Base-by-base conservation (phyloP, 2,329 filamentous ascomycete genomes). In the Exophiala oligosperma region DNA sequence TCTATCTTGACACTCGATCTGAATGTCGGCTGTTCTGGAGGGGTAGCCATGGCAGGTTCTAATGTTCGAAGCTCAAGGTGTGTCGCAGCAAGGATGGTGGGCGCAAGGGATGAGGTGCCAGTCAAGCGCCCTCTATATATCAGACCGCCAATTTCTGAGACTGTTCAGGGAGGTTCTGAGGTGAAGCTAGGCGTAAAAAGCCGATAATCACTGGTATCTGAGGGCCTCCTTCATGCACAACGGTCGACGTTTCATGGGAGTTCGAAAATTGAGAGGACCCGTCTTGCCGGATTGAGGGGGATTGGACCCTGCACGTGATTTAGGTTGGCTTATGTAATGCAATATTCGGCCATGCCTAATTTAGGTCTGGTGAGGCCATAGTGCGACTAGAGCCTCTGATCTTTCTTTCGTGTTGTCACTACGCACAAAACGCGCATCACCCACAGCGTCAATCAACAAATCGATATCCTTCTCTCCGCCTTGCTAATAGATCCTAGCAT, bases 381-480 rank as follows among this genome's bases (percentile, higher is more conserved):
- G 17, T n/a, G 26, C 32, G 4, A 14, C 26, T 28, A 7, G 26
- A 17, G 44, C 44, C 26, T 48, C 46, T 14, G 17, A 9, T 29
- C 24, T 17, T 17, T n/a, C 28, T 8, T n/a, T 48, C 17, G 26
- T 53, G 40, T 17, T 44, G 40, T 35, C 37, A 51, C 47, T 51
- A 64, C 62, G 62, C 62, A 64, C 56, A 64, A 62, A 38, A 49
- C 56, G 49, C 62, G 57, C 62, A 57, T 47, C 44, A 11, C 9
- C 32, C 7, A 35, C 32, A 9, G 32, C 2, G 8, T 9, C 4
- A 35, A 35, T 11, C 7, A 35, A 35, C 9, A 35, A n/a, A 21
- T 59, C 43, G 46, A 26, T 46, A 54, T 32, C 14, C 28, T 17
- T 49, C 47, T 35, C 52, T n/a, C 17, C 51, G 26, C 26, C 43